phyloP scores from a whole-genome alignment of 2,329 filamentous ascomycete genomes.

The Colletotrichum neosansevieriae region DNA sequence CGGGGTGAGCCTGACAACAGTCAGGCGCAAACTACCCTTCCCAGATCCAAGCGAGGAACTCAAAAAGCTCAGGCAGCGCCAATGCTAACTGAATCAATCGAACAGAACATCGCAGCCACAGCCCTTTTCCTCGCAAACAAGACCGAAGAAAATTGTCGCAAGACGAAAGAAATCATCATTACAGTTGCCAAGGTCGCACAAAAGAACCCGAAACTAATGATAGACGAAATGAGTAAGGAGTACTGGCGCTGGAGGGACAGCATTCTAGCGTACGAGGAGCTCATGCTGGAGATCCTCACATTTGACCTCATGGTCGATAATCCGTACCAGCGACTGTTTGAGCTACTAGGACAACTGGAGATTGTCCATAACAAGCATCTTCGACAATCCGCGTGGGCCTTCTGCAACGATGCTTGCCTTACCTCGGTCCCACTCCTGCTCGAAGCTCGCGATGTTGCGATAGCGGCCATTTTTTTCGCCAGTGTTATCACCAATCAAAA shows the following conservation, averaged over 20 bases:
- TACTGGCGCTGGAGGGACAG: conserved; percentile 98
- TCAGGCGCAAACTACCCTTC: conserved; percentile 33
- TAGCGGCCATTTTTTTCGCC: conserved; percentile 88
- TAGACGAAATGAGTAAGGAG: conserved; percentile 97
- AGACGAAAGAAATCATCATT: conserved; percentile 94
- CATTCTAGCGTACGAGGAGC: conserved; percentile 91
- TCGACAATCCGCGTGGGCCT: conserved; percentile 91
- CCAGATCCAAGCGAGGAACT: conserved; percentile 35
- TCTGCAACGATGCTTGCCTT: conserved; percentile 89
- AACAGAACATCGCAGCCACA: conserved; percentile 85
- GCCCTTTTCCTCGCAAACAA: conserved; percentile 95
- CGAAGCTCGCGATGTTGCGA: conserved; percentile 83
- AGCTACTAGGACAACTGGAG: conserved; percentile 79
- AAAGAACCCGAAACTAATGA: conserved; percentile 89
- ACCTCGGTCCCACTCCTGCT: conserved; percentile 88
- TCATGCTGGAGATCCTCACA: conserved; percentile 90
- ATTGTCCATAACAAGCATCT: conserved; percentile 84
- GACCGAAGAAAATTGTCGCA: conserved; percentile 95
- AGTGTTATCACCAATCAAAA: conserved; percentile 78
- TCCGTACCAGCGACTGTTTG: conserved; percentile 86
- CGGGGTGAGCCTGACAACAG: conserved; percentile 25
- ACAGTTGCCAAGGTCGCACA: conserved; percentile 94
- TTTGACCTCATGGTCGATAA: conserved; percentile 94
- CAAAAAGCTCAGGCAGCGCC: conserved; percentile 24
- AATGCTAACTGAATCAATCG: conserved; percentile 36